Evolutionary conservation across 1,284 basidiomycete species (phyloP), one percentile per base, ranked within the genome.

Genomic region (Trichosporon inkin): DNA sequence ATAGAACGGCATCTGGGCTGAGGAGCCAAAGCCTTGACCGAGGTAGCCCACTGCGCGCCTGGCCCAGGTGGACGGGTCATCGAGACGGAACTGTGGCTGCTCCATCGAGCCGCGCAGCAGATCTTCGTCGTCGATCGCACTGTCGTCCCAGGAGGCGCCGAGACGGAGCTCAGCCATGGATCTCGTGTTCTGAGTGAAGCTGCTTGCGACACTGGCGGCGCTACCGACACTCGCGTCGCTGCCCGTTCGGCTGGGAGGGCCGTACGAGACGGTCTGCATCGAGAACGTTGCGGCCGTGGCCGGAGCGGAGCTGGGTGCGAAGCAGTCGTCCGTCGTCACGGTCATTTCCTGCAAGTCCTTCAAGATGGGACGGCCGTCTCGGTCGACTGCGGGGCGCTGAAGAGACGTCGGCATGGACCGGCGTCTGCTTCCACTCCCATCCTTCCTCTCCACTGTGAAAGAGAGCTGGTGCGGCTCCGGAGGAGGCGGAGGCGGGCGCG

Each of bases 21-120:
- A 40, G 11, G 52, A 53, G 19, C 36, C 52, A 16, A 56, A 35
- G 36, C 59, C 63, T 7, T 62, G 53, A 2, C 60, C 55, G 7
- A 67, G 38, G 20, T 63, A 54, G 16, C 63, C 62, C 34, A 59
- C 57, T 6, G 63, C 67, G 22, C 63, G 55, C 8, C 63, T 51
- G 6, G 53, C 60, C 69, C 69, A 72, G 4, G 68, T 61, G 5
- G 56, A 49, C 10, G 58, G 14, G 36, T 70, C 66, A 24, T 63
- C 44, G 10, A 56, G 39, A 11, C 61, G 37, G 57, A 39, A 63
- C 3, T 53, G 20, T 6, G 59, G 59, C 17, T 65, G 63, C 17
- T 66, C 62, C 2, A 60, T 60, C 17, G 68, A 63, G 20, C 51
- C 58, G 16, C 68, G 57, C 0, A 67, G 57, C 16, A 69, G 65